Evolutionary conservation across 805 yeast genomes (phyloP).

Genomic region (Blastobotrys terrestris): DNA sequence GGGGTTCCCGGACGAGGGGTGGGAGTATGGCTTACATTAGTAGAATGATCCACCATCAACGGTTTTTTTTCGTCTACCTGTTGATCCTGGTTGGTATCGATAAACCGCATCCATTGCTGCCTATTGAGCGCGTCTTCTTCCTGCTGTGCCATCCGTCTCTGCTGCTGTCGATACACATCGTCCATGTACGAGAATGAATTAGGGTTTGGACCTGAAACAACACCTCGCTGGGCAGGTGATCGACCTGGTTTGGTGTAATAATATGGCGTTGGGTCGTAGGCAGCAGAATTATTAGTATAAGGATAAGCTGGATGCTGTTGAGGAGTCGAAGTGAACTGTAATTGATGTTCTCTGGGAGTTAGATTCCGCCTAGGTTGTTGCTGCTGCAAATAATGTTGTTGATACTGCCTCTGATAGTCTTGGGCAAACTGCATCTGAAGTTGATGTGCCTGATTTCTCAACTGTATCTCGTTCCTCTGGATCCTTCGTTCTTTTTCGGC

Average conservation of each 20-base stretch:
- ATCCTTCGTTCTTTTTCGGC: neutral
- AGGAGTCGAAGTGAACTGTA: too few relatives aligned
- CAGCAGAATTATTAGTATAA: neutral
- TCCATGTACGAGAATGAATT: constrained; percentile 5
- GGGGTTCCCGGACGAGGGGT: neutral
- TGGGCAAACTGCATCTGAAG: neutral
- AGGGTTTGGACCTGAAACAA: neutral
- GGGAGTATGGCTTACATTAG: neutral
- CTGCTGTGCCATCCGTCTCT: constrained; percentile 2
- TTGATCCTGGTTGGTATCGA: constrained; percentile 12
- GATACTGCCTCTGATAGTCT: neutral
- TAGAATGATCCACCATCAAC: neutral
- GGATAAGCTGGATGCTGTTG: neutral
- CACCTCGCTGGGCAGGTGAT: neutral
- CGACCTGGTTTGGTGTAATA: neutral
- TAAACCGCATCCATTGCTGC: constrained; percentile 13
- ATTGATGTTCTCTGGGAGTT: neutral
- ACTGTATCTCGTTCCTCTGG: constrained; percentile 1
- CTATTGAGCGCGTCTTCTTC: constrained; percentile 7
- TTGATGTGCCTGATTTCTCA: neutral
- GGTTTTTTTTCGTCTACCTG: constrained; percentile 13
- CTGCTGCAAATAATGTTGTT: neutral
- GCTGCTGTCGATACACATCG: constrained; percentile 4
- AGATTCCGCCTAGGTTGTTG: neutral
- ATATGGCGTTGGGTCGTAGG: neutral